These are phyloP conservation scores for Cicer bijugum DNA, from an alignment of 306 rosid genomes.

Conservation along the genomic window DNA sequence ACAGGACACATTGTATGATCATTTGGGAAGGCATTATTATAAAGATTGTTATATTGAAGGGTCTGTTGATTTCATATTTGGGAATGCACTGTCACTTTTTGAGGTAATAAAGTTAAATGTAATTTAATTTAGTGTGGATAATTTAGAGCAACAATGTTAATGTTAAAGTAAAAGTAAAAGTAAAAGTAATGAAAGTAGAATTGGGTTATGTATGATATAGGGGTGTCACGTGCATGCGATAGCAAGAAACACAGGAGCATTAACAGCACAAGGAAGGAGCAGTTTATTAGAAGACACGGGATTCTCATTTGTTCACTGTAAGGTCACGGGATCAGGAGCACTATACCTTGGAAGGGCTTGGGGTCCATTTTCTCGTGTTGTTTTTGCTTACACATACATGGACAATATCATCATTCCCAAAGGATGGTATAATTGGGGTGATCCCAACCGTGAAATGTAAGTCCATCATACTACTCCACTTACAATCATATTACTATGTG, in stretches of 20 bases:
- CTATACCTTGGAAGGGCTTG: constrained; percentile 73
- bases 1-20: constrained; percentile 76
- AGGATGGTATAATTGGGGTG: constrained; percentile 71
- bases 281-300: constrained; percentile 66
- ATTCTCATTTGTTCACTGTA: constrained; percentile 66
- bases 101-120: too few relatives aligned
- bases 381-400: constrained; percentile 65
- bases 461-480: not conserved
- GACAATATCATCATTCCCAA: constrained; percentile 67
- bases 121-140: too few relatives aligned
- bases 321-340: constrained; percentile 73
- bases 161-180: not conserved
- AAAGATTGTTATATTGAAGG: constrained; percentile 74
- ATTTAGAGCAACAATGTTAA: not conserved
- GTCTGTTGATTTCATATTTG: constrained; percentile 77
- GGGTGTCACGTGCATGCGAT: constrained; percentile 71
- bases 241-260: constrained; percentile 53
- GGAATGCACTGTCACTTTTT: constrained; percentile 67
- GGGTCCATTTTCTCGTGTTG: constrained; percentile 67
- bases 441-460: constrained; percentile 63
- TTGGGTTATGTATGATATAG: constrained; percentile 20
- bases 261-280: constrained; percentile 63
- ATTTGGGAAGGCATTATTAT: constrained; percentile 71
- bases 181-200: not conserved
- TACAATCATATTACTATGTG: constrained; percentile 49